These are phyloP conservation scores for Parsonsia alboflavescens DNA, from an alignment of 257 asterid species.

Conservation along the genomic window DNA sequence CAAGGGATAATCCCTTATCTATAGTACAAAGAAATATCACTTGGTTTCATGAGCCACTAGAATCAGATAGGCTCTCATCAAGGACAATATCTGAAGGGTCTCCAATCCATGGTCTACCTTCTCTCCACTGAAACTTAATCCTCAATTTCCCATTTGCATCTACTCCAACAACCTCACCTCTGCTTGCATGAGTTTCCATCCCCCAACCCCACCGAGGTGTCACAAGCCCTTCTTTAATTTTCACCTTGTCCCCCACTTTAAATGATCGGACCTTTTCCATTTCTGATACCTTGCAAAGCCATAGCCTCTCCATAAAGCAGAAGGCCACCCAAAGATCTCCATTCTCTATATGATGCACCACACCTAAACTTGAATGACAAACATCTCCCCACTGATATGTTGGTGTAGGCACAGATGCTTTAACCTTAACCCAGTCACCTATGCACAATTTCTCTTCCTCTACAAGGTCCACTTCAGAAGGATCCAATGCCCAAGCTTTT, in stretches of 20 bases:
- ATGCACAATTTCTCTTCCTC: conserved; percentile 62
- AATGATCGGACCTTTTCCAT: conserved; percentile 67
- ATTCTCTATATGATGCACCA: conserved; percentile 87
- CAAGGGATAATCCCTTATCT: background rate
- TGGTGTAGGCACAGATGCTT: conserved; percentile 50
- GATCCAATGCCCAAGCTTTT: conserved; percentile 85
- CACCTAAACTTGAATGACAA: conserved; percentile 62
- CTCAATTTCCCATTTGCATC: conserved; percentile 92
- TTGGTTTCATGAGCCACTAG: conserved; percentile 5
- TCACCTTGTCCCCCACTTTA: conserved; percentile 73
- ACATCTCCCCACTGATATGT: conserved; percentile 94
- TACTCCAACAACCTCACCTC: conserved; percentile 88
- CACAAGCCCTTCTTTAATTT: conserved; percentile 72
- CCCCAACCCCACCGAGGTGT: conserved; percentile 99
- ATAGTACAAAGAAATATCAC: background rate
- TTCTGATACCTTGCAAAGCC: conserved; percentile 84
- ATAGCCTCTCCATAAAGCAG: conserved; percentile 79
- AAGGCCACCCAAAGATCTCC: conserved; percentile 85
- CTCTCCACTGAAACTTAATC: conserved; percentile 92
- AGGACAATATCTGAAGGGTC: conserved; percentile 92
- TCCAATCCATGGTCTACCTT: conserved; percentile 92
- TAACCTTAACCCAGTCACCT: conserved; percentile 83
- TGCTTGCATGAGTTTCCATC: conserved; percentile 94
- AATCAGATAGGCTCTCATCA: conserved; percentile 32
- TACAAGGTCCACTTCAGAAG: conserved; percentile 74